phyloP scores from a whole-genome alignment of 768 basidiomycete species.

The Macrolepiota albuminosa region DNA sequence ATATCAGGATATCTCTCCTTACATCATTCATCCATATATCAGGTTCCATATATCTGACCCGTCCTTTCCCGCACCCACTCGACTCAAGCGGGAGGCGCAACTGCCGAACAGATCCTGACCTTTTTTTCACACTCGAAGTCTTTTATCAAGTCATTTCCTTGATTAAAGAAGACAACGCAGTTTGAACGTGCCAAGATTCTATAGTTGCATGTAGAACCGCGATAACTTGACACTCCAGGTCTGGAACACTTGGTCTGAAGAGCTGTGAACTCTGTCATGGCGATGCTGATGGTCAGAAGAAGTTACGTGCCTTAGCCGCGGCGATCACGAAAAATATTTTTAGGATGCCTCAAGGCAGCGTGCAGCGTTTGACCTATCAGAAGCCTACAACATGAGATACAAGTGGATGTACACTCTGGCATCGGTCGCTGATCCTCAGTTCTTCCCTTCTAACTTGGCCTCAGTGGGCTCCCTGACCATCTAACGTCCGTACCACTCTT shows the following conservation, averaged over 20 bases:
- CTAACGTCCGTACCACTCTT: conserved; percentile 7
- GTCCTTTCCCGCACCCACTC: not conserved
- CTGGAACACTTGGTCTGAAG: not conserved
- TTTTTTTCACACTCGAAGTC: not conserved
- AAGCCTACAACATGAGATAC: not conserved
- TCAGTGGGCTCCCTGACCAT: not conserved
- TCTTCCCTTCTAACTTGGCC: not conserved
- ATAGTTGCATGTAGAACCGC: not conserved
- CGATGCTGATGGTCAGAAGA: not conserved
- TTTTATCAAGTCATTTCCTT: not conserved
- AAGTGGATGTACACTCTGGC: not conserved
- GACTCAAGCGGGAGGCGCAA: not conserved
- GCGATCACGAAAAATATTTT: not conserved
- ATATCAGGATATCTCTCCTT: too few species aligned
- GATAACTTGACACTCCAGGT: not conserved
- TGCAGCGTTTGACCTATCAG: not conserved
- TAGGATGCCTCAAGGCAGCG: not conserved
- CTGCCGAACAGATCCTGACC: not conserved
- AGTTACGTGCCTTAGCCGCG: not conserved
- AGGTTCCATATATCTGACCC: not conserved
- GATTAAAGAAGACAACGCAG: not conserved
- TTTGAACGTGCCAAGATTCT: not conserved
- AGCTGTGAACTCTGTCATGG: not conserved
- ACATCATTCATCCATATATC: not conserved
- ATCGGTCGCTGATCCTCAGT: not conserved